Conservation (phyloP, 495 filamentous ascomycete genomes). For the Amorphotheca resinae region DNA sequence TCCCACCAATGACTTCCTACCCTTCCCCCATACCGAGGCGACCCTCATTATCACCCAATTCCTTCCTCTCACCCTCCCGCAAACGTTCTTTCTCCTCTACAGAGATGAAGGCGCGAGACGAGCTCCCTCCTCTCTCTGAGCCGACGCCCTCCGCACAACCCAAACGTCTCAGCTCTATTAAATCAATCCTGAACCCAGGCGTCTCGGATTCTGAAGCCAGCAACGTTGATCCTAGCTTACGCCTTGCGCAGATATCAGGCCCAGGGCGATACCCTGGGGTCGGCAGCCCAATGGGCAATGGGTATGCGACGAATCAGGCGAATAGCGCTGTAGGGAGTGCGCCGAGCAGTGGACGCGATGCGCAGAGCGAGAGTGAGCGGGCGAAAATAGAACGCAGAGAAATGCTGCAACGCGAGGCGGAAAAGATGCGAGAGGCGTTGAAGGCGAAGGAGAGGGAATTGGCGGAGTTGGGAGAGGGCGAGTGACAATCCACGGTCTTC, state of each 20-base stretch:
- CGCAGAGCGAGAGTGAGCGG: conserved; percentile 36
- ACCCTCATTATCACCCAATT: conserved; percentile 37
- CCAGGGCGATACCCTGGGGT: conserved; percentile 6
- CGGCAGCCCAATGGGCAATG: conserved; percentile 12
- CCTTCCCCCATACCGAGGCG: conserved; percentile 25
- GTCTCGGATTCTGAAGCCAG: conserved; percentile 9
- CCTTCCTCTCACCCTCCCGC: conserved; percentile 39
- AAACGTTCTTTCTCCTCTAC: conserved; percentile 54
- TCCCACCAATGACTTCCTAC: conserved; percentile 37
- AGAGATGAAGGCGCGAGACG: conserved; percentile 28
- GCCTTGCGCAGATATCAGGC: conserved; percentile 2
- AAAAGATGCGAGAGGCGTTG: conserved; percentile 63
- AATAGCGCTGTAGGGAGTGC: conserved; percentile 14
- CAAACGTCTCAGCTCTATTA: conserved; percentile 65
- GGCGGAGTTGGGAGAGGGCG: conserved; percentile 39
- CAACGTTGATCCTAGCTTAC: background rate
- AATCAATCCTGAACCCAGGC: conserved; percentile 62
- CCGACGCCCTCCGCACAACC: conserved; percentile 19
- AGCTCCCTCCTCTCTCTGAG: background rate
- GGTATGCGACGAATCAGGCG: conserved; percentile 19
- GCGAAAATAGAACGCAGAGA: conserved; percentile 50
- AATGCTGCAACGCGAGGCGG: conserved; percentile 58
- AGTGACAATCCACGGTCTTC: conserved; percentile 1
- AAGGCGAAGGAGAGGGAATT: conserved; percentile 68
- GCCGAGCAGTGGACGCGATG: conserved; percentile 23